Evolutionary conservation across 164 flowering plant genomes (phyloP).

Genomic region (Dillenia suffruticosa): DNA sequence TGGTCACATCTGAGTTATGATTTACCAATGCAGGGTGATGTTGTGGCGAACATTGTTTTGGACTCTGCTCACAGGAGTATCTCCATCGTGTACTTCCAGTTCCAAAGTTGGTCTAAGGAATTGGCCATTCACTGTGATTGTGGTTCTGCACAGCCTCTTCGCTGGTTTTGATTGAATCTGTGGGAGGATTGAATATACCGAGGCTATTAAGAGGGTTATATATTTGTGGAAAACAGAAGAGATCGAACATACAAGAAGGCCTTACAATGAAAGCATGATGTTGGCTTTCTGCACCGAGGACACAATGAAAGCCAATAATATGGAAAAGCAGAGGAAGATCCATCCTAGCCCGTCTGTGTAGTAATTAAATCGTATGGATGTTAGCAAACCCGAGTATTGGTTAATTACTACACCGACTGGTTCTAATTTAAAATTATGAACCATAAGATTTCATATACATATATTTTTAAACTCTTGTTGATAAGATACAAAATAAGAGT

Average conservation of each 20-base stretch:
- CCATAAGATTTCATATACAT: no score
- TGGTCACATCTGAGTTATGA: no score
- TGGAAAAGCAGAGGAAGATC: conserved; percentile 8
- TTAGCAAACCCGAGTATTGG: no score
- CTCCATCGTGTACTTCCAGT: conserved; percentile 46
- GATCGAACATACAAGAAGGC: conserved; percentile 1
- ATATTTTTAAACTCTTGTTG: no score
- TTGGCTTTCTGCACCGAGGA: conserved; percentile 33
- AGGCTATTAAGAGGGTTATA: background rate
- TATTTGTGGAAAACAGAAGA: background rate
- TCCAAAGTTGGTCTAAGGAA: conserved; percentile 58
- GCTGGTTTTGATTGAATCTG: conserved; percentile 47
- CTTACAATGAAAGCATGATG: conserved; percentile 48
- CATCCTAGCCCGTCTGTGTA: conserved; percentile 5
- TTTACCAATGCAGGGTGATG: conserved; percentile 55
- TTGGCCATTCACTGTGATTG: conserved; percentile 49
- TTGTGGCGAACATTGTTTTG: conserved; percentile 40
- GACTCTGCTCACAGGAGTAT: conserved; percentile 40
- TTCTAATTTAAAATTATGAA: no score
- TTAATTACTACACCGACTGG: no score
- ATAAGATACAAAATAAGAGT: no score
- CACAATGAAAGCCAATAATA: conserved; percentile 15
- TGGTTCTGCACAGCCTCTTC: conserved; percentile 62
- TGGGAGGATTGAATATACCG: background rate
- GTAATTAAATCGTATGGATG: background rate